Percentiles rank a stretch among this genome's conserved stretches.
Evolutionary conservation across 2,329 filamentous ascomycete species (phyloP).

Genomic region (Trichoderma guizhouense): DNA sequence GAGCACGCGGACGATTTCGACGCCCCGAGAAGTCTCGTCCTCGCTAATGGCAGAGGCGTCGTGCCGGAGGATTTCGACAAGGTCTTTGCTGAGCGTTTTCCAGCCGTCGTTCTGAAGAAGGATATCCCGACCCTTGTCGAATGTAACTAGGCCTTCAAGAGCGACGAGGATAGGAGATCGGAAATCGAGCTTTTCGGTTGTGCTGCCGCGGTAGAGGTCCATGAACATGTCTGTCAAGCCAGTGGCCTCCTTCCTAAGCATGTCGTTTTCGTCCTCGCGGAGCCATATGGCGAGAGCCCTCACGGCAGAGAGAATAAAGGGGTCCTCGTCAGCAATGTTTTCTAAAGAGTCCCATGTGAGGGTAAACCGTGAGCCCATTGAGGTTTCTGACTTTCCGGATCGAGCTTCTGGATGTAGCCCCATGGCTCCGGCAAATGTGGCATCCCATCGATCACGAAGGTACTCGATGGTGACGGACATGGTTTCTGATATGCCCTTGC

Average conservation of each 20-base stretch:
- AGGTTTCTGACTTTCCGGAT: constrained; percentile 40
- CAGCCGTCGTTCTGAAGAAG: constrained; percentile 54
- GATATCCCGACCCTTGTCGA: constrained; percentile 44
- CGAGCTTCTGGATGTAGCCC: constrained; percentile 59
- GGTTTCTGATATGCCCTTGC: constrained; percentile 59
- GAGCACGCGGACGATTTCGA: constrained; percentile 55
- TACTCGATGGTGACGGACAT: constrained; percentile 62
- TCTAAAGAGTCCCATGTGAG: constrained; percentile 58
- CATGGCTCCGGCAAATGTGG: constrained; percentile 58
- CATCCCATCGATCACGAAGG: constrained; percentile 68
- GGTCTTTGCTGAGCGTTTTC: constrained; percentile 49
- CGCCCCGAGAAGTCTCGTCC: constrained; percentile 42
- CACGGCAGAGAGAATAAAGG: constrained; percentile 57
- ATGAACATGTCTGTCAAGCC: constrained; percentile 62
- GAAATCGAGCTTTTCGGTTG: constrained; percentile 46
- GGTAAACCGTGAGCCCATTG: constrained; percentile 44
- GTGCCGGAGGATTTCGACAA: constrained; percentile 42
- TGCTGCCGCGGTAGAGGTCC: constrained; percentile 52
- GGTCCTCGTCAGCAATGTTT: constrained; percentile 49
- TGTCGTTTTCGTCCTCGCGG: constrained; percentile 63
- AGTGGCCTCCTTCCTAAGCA: constrained; percentile 52
- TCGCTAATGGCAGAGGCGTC: constrained; percentile 27
- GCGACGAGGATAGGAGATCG: constrained; percentile 56
- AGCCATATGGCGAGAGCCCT: constrained; percentile 62
- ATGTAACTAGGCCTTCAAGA: constrained; percentile 54